A percentile compares a stretch with the other conserved stretches of the same genome.
Evolutionary conservation across 805 yeast genomes (phyloP).

Genomic region (Teunomyces kruisii): DNA sequence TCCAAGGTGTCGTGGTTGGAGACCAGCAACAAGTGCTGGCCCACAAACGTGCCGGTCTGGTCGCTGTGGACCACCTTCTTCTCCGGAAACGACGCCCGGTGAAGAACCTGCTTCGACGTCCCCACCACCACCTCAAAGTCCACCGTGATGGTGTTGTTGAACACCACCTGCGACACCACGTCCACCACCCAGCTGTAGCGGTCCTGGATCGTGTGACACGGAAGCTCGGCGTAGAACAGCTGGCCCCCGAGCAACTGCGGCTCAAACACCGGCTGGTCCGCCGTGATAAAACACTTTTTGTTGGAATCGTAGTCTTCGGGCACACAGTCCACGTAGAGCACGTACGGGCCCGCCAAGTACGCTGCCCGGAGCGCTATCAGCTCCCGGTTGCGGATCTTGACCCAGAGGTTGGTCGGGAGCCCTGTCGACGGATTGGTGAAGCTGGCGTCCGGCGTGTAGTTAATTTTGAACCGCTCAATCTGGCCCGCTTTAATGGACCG

Average conservation of each 20-base stretch:
- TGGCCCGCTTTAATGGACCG: conserved; percentile 58
- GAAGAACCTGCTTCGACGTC: conserved; percentile 38
- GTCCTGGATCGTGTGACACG: conserved; percentile 60
- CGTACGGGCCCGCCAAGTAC: conserved; percentile 84
- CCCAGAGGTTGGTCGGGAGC: conserved; percentile 38
- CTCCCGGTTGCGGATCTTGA: conserved; percentile 70
- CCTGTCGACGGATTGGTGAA: conserved; percentile 6
- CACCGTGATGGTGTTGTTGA: conserved; percentile 66
- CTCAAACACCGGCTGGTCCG: conserved; percentile 75
- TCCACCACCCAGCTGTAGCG: conserved; percentile 77
- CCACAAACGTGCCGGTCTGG: conserved; percentile 27
- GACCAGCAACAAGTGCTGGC: conserved; percentile 41
- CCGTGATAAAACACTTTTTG: conserved; percentile 58
- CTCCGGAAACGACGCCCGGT: conserved; percentile 26
- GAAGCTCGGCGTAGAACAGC: conserved; percentile 55
- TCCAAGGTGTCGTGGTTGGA: conserved; percentile 59
- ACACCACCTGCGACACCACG: conserved; percentile 75
- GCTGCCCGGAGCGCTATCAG: conserved; percentile 76
- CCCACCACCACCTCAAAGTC: conserved; percentile 63
- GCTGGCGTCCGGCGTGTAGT: conserved; percentile 42
- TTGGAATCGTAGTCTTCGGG: conserved; percentile 62
- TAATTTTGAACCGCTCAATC: conserved; percentile 53
- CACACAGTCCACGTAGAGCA: conserved; percentile 78
- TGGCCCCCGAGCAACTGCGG: conserved; percentile 74
- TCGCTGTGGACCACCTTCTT: conserved; percentile 20